Base-by-base conservation (phyloP, 2,329 filamentous ascomycete species). In the Xylariomycetidae sp. region DNA sequence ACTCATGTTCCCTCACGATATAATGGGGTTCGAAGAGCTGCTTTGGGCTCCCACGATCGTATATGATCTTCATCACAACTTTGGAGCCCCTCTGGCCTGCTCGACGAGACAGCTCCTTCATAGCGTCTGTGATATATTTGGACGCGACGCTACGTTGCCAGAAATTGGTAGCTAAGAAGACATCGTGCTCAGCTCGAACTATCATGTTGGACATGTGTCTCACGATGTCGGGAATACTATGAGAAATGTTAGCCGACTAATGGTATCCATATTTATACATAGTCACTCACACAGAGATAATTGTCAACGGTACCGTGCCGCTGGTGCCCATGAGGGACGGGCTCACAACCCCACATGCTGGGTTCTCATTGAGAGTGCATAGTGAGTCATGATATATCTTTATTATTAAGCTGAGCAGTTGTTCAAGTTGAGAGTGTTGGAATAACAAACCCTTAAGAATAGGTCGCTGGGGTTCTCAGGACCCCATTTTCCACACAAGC, bases 201-300 rank as follows among this genome's bases (percentile, higher is more conserved):
- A 90, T 89, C 14, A 86, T 64, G 45, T 89, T 88, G 2, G 82
- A 77, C 62, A 86, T 83, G 54, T 89, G 84, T 1, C 82, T 70
- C 40, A 76, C 77, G 17, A 88, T 76, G 52, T 89, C 85, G 1
- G 80, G 78, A 15, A 85, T 62, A 1, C 68, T 52, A 67, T 25
- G 6, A 3, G 9, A 2, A 13, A 26, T 9, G 31, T 30, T 25
- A 35, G 30, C 22, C 25, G 6, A 25, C 12, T 3, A 25, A 41
- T 8, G 40, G 25, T 18, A 11, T 25, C 17, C 11, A n/a, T n/a
- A 11, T 9, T 23, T 22, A 27, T 15, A 4, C 12, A 5, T 7
- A 40, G 23, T 16, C 11, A 37, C 59, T 48, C 57, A 69, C 45
- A 74, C 73, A 0, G 77, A 80, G 17, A 89, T 77, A 25, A 88